Conservation (phyloP, 2,329 filamentous ascomycete genomes). For the Aspergillus clavatus region DNA sequence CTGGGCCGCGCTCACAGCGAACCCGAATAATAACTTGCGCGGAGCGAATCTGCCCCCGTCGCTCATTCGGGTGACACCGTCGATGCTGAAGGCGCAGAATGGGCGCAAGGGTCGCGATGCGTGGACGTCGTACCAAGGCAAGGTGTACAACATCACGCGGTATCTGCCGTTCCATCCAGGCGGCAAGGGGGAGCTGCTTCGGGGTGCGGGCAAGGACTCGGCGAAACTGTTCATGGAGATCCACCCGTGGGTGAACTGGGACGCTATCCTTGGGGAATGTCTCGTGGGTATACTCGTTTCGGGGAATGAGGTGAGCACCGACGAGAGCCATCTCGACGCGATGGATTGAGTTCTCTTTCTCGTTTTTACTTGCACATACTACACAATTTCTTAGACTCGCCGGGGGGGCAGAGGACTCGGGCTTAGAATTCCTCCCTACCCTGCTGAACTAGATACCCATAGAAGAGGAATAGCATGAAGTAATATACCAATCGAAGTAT, state of each 20-base stretch:
- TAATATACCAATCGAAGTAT: not conserved
- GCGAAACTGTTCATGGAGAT: constrained; percentile 59
- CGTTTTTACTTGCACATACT: not conserved
- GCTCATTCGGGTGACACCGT: constrained; percentile 71
- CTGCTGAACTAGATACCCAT: not conserved
- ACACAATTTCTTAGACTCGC: not conserved
- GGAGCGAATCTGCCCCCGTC: constrained; percentile 48
- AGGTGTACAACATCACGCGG: constrained; percentile 89
- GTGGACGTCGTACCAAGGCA: constrained; percentile 84
- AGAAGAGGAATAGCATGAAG: not conserved
- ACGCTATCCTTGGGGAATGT: constrained; percentile 59
- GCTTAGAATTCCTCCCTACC: too few species aligned
- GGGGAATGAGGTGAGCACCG: constrained; percentile 44
- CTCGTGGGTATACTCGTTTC: constrained; percentile 58
- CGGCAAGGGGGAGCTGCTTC: constrained; percentile 58
- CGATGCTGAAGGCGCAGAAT: constrained; percentile 70
- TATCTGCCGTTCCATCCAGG: constrained; percentile 91
- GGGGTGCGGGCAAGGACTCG: constrained; percentile 63
- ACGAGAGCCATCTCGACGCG: constrained; percentile 46
- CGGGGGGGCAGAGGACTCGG: too few species aligned
- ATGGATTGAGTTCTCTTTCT: constrained; percentile 50
- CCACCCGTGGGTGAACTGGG: constrained; percentile 66
- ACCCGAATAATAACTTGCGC: constrained; percentile 63
- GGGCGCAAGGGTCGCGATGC: constrained; percentile 80
- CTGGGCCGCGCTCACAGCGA: constrained; percentile 75